A percentile compares a stretch with the other conserved stretches of the same genome.
These are phyloP conservation scores for Austropuccinia psidii DNA, from an alignment of 1,284 basidiomycete genomes.

Conservation along the genomic window DNA sequence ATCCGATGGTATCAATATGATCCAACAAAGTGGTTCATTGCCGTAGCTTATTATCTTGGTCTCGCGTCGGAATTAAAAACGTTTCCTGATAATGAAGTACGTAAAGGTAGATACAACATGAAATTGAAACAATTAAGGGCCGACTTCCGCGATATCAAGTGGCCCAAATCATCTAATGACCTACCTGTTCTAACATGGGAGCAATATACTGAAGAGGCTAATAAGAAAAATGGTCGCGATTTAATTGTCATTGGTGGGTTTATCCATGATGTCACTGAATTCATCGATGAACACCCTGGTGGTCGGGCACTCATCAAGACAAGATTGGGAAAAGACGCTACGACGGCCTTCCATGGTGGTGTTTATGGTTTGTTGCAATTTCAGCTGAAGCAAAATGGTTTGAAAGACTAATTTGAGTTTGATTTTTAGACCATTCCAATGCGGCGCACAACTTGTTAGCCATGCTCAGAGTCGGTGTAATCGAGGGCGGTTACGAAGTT, in stretches of 20 bases:
- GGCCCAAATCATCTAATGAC: conserved; percentile 66
- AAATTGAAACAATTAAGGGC: conserved; percentile 70
- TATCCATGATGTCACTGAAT: conserved; percentile 79
- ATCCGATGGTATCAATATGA: conserved; percentile 70
- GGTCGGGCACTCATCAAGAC: conserved; percentile 59
- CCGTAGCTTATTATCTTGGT: conserved; percentile 58
- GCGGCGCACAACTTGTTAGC: conserved; percentile 76
- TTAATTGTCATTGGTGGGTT: conserved; percentile 77
- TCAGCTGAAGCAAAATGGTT: not conserved
- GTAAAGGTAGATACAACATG: conserved; percentile 87
- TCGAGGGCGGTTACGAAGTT: conserved; percentile 59
- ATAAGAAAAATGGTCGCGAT: conserved; percentile 55
- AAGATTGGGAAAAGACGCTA: conserved; percentile 72
- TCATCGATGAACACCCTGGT: conserved; percentile 83
- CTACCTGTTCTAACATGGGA: conserved; percentile 79
- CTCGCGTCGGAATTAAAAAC: conserved; percentile 78
- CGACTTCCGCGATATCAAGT: conserved; percentile 62
- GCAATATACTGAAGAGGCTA: conserved; percentile 64
- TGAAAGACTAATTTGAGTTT: not conserved
- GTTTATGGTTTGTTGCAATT: conserved; percentile 49
- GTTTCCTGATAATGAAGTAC: conserved; percentile 89
- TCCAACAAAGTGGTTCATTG: conserved; percentile 78
- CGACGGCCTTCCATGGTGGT: conserved; percentile 86
- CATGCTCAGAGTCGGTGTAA: conserved; percentile 81
- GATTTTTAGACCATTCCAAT: conserved; percentile 78